Evolutionary conservation across 345 rosid genomes (phyloP).

Genomic region (Psidium guajava): DNA sequence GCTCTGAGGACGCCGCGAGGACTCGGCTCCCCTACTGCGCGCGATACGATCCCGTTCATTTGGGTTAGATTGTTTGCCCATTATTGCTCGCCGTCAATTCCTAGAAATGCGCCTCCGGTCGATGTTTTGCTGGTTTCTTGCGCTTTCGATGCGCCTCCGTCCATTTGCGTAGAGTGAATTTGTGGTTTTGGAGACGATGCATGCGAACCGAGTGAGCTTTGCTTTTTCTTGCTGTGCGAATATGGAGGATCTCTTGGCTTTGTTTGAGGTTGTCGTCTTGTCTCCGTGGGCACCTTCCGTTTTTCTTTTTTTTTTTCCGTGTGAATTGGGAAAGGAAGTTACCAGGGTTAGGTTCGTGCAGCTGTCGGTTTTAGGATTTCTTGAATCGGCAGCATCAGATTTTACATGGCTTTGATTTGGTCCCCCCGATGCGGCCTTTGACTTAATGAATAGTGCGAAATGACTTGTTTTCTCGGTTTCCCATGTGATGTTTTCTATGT

Average conservation of each 20-base stretch:
- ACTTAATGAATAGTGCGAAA: background rate
- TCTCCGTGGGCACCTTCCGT: background rate
- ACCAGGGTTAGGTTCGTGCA: background rate
- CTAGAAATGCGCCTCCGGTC: background rate
- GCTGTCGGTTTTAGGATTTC: background rate
- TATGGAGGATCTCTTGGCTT: background rate
- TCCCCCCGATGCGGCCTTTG: background rate
- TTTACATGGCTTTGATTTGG: constrained; percentile 1
- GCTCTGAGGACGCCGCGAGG: background rate
- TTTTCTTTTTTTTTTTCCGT: background rate
- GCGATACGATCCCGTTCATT: background rate
- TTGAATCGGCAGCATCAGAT: background rate
- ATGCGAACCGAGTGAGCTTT: background rate
- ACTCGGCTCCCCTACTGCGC: background rate
- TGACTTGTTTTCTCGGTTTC: background rate
- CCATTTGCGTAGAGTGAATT: background rate
- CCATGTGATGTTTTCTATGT: background rate
- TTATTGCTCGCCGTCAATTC: background rate
- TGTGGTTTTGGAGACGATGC: background rate
- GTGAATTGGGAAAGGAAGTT: background rate
- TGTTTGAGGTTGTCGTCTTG: background rate
- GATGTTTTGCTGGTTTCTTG: background rate
- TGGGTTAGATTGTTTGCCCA: background rate
- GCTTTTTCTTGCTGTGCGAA: background rate
- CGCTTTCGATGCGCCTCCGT: background rate